These are phyloP conservation scores for Saposhnikovia divaricata DNA, from an alignment of 129 eudicot genomes.

Conservation along the genomic window DNA sequence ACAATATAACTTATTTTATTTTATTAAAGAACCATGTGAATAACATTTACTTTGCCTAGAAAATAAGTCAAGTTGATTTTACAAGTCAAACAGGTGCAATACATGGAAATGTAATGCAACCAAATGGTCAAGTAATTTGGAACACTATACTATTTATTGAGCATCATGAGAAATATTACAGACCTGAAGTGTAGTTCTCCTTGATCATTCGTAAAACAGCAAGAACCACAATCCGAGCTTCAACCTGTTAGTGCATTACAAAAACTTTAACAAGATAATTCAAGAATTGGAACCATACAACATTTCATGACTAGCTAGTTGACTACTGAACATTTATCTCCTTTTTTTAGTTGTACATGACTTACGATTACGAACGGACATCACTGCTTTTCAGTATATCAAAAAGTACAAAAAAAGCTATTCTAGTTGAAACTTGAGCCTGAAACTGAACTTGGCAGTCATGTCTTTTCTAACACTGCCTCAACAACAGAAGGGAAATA, in stretches of 20 bases:
- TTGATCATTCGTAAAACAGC: constrained; percentile 86
- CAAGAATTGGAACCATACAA: not conserved
- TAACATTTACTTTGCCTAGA: not conserved
- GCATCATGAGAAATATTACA: constrained; percentile 8
- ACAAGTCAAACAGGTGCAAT: not conserved
- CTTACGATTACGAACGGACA: not conserved
- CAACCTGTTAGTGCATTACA: constrained; percentile 46
- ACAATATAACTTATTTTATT: not conserved
- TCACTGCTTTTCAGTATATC: not conserved
- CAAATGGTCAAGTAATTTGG: not conserved
- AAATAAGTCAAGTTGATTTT: not conserved
- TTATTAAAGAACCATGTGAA: not conserved
- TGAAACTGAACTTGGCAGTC: not conserved
- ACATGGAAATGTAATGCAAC: not conserved
- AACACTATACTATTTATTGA: not conserved
- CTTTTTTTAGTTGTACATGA: not conserved
- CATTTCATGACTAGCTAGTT: not conserved
- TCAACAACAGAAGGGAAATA: not conserved
- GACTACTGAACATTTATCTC: not conserved
- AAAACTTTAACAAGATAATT: not conserved
- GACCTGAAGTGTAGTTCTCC: constrained; percentile 69
- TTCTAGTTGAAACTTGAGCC: not conserved
- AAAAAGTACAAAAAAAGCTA: not conserved
- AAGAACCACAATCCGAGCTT: constrained; percentile 92
- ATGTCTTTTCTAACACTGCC: not conserved